Conservation (phyloP, 2,329 filamentous ascomycete species). For the Fusarium chaquense region DNA sequence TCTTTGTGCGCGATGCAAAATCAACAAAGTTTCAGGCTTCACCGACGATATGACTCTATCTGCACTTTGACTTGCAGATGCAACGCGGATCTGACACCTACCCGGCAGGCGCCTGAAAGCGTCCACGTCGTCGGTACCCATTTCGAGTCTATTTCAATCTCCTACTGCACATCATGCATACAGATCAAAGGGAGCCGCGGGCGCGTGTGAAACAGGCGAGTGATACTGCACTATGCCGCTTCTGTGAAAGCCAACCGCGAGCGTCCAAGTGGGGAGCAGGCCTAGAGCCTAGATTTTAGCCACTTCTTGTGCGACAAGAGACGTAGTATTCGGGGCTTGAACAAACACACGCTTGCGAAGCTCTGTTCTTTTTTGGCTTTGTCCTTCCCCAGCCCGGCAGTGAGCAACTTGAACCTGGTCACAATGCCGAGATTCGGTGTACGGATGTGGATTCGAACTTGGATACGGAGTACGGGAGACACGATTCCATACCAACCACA, state of each 20-base stretch:
- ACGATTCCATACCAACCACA: constrained; percentile 11
- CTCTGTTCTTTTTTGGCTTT: constrained; percentile 13
- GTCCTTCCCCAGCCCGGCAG: constrained; percentile 32
- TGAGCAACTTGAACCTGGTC: constrained; percentile 30
- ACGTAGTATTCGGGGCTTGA: constrained; percentile 30
- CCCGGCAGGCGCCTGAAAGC: constrained; percentile 40
- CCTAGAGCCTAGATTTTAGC: constrained; percentile 37
- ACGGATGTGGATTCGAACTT: not conserved
- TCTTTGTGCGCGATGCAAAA: not conserved
- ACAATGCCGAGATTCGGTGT: constrained; percentile 37
- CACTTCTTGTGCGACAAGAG: constrained; percentile 28
- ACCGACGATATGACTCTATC: constrained; percentile 45
- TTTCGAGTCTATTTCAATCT: constrained; percentile 43
- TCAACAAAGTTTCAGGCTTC: constrained; percentile 42
- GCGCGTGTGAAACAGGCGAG: constrained; percentile 38
- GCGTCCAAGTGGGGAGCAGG: constrained; percentile 28
- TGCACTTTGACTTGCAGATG: constrained; percentile 32
- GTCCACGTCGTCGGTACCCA: constrained; percentile 48
- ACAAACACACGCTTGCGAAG: constrained; percentile 31
- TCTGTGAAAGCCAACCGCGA: constrained; percentile 40
- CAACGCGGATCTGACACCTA: constrained; percentile 44
- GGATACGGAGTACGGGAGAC: constrained; percentile 11
- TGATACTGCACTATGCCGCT: constrained; percentile 40
- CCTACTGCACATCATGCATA: constrained; percentile 50
- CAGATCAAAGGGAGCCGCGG: constrained; percentile 42